A percentile compares a stretch with the other conserved stretches of the same genome.
Evolutionary conservation across 2,329 filamentous ascomycete species (phyloP).

Genomic region (Fusarium verrucosum): DNA sequence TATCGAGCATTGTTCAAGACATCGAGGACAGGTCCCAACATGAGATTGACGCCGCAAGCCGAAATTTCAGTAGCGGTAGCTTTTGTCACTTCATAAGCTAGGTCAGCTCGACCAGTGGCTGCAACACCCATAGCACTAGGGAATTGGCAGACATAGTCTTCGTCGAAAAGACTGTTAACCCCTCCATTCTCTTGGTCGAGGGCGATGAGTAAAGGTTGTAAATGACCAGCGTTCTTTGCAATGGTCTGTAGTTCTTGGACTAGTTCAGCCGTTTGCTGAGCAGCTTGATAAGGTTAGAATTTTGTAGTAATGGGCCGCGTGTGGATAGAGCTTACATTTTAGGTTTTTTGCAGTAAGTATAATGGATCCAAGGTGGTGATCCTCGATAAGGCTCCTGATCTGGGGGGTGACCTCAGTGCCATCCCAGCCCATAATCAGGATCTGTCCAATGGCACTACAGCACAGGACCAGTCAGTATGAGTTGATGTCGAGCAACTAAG

Average conservation of each 20-base stretch:
- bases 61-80: slow-evolving; percentile 92
- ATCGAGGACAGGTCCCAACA: slow-evolving; percentile 92
- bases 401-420: slow-evolving; percentile 84
- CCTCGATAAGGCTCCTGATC: slow-evolving; percentile 81
- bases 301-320: slow-evolving; percentile 20
- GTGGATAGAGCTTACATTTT: slow-evolving; percentile 68
- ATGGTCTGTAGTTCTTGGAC: slow-evolving; percentile 93
- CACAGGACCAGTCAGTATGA: slow-evolving; percentile 44
- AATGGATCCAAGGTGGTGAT: slow-evolving; percentile 89
- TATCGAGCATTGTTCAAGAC: slow-evolving; percentile 93
- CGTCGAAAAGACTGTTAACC: slow-evolving; percentile 95
- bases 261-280: slow-evolving; percentile 85
- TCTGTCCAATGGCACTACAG: slow-evolving; percentile 75
- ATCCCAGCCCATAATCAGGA: slow-evolving; percentile 87
- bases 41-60: slow-evolving; percentile 94
- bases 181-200: slow-evolving; percentile 98
- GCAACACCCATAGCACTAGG: slow-evolving; percentile 96
- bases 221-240: slow-evolving; percentile 88
- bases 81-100: slow-evolving; percentile 90
- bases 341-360: slow-evolving; percentile 85
- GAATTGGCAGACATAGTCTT: slow-evolving; percentile 95
- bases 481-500: not conserved
- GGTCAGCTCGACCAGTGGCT: slow-evolving; percentile 84
- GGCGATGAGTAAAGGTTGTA: slow-evolving; percentile 87
- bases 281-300: slow-evolving; percentile 67